These are phyloP conservation scores for Ceratobasidium sp. DNA, from an alignment of 1,284 basidiomycete species.

Conservation along the genomic window DNA sequence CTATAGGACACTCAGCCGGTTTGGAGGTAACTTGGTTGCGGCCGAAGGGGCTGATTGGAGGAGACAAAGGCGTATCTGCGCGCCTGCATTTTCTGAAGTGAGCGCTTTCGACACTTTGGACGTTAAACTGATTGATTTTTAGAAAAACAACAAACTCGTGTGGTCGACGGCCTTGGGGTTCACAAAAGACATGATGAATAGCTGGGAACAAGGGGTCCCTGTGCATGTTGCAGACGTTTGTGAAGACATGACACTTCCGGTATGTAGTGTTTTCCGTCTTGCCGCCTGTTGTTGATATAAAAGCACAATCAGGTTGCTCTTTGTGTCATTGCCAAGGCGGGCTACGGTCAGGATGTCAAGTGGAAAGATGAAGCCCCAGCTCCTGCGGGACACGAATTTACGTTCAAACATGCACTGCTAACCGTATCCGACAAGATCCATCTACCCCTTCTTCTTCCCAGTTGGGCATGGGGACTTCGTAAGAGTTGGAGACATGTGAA, in stretches of 20 bases:
- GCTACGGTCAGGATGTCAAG: slow-evolving; percentile 40
- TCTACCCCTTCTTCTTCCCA: slow-evolving; percentile 56
- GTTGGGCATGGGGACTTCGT: slow-evolving; percentile 51
- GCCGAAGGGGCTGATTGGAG: slow-evolving; percentile 36
- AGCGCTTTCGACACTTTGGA: neutral
- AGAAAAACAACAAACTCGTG: slow-evolving; percentile 21
- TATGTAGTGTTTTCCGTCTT: neutral
- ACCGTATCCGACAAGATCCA: slow-evolving; percentile 57
- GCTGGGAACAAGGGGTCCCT: neutral
- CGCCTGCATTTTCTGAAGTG: slow-evolving; percentile 38
- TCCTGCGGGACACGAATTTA: slow-evolving; percentile 59
- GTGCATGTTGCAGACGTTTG: neutral
- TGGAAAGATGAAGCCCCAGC: slow-evolving; percentile 48
- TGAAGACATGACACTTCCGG: neutral
- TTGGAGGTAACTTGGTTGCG: slow-evolving; percentile 33
- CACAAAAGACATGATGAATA: neutral
- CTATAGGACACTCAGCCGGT: slow-evolving; percentile 19
- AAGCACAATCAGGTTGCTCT: slow-evolving; percentile 44
- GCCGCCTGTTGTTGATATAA: slow-evolving; percentile 51
- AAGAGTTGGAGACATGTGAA: slow-evolving; percentile 51
- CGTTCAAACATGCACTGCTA: slow-evolving; percentile 64
- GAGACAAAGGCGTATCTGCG: slow-evolving; percentile 34
- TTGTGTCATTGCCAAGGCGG: slow-evolving; percentile 40
- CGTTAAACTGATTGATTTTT: neutral
- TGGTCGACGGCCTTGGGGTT: neutral